A percentile compares a stretch with the other conserved stretches of the same genome.
Evolutionary conservation across 331 rosid species (phyloP).

Genomic region (Quercus phellos): DNA sequence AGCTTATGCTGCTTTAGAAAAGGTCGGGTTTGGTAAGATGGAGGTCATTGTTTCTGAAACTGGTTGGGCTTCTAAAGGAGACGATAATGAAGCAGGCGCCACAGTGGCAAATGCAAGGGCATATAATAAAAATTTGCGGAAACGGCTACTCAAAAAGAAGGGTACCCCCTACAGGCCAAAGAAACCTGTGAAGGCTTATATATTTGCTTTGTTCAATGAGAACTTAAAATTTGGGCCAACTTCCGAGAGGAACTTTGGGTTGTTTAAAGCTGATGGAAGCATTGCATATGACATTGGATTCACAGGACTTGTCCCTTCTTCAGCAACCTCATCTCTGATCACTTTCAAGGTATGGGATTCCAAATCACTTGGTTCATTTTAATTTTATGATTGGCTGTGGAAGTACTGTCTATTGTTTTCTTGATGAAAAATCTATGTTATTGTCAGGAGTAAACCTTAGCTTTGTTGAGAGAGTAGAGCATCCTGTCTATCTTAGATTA

Average conservation of each 20-base stretch:
- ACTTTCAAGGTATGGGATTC: constrained; percentile 48
- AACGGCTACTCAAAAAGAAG: constrained; percentile 57
- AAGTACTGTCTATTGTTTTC: too few relatives aligned
- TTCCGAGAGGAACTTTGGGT: constrained; percentile 81
- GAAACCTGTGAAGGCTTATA: constrained; percentile 54
- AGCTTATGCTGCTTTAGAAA: constrained; percentile 74
- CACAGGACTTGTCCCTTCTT: constrained; percentile 63
- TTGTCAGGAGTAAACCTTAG: too few relatives aligned
- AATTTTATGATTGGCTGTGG: too few relatives aligned
- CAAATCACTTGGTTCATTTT: too few relatives aligned
- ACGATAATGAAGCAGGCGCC: constrained; percentile 68
- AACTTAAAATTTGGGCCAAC: constrained; percentile 79
- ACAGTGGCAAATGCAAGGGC: constrained; percentile 49
- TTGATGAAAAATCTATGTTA: too few relatives aligned
- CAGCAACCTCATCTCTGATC: constrained; percentile 60
- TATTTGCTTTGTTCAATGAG: constrained; percentile 81
- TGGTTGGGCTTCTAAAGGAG: constrained; percentile 91
- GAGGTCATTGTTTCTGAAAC: constrained; percentile 83
- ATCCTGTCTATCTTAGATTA: too few relatives aligned
- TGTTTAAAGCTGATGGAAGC: constrained; percentile 85
- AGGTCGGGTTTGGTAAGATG: constrained; percentile 62
- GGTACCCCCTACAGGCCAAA: constrained; percentile 89
- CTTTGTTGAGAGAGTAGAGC: too few relatives aligned
- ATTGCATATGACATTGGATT: constrained; percentile 77
- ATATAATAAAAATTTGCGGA: constrained; percentile 54